Evolutionary conservation across 495 filamentous ascomycete species (phyloP).

Genomic region (Friedmanniomyces endolithicus): DNA sequence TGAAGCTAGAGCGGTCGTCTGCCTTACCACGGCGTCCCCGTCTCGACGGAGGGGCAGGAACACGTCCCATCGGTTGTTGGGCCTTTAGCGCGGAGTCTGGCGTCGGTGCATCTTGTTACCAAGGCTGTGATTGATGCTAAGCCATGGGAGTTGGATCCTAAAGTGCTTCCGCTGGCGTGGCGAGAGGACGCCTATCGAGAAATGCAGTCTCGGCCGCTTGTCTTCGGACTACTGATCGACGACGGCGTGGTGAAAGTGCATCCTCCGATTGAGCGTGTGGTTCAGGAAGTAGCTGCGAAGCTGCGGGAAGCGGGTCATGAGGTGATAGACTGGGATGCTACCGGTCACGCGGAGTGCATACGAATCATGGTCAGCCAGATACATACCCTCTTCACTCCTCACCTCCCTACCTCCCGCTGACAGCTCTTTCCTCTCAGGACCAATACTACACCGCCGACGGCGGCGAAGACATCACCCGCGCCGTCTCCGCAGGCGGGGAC

Average conservation of each 20-base stretch:
- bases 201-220: neutral
- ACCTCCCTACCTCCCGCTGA: too few relatives aligned
- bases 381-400: constrained; percentile 7
- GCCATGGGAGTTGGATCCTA: constrained; percentile 37
- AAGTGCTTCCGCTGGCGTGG: constrained; percentile 39
- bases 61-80: constrained; percentile 40
- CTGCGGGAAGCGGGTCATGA: constrained; percentile 37
- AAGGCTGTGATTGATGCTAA: constrained; percentile 38
- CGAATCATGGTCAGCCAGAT: constrained; percentile 32
- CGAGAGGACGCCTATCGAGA: constrained; percentile 7
- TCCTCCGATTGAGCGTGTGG: constrained; percentile 24
- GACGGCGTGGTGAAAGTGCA: constrained; percentile 5
- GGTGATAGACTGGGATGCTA: constrained; percentile 36
- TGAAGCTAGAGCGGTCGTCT: constrained; percentile 12
- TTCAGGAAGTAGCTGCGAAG: constrained; percentile 29
- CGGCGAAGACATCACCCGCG: constrained; percentile 41
- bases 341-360: constrained; percentile 35
- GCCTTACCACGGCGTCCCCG: constrained; percentile 8
- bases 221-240: neutral
- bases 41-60: constrained; percentile 14
- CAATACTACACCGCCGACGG: constrained; percentile 44
- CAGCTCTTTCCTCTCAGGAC: constrained; percentile 5
- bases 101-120: constrained; percentile 38
- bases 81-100: constrained; percentile 35
- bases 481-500: constrained; percentile 38